Evolutionary conservation across 2,329 filamentous ascomycete genomes (phyloP), one percentile per base, ranked within the genome.

Genomic region (Fusarium palustre): DNA sequence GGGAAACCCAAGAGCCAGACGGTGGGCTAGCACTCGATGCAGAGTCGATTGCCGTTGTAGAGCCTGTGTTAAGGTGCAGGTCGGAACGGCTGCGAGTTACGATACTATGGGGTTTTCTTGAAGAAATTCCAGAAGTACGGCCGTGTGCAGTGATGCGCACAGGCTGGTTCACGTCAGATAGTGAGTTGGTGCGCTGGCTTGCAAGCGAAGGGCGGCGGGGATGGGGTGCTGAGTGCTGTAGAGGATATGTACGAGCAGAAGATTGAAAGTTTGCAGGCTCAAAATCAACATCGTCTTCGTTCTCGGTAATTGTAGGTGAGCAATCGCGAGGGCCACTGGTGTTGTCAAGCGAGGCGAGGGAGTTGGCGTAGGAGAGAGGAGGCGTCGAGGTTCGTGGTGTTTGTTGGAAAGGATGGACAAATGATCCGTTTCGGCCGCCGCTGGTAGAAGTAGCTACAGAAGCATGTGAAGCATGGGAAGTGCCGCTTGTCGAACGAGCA

Each of bases 361-460:
- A 87, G 75, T 86, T 86, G 68, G 86, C 83, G 75, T 88, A 88
- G 25, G 86, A 85, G 64, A 88, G 73, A 11, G 87, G 87, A 52
- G 88, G 87, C 62, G 87, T 89, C 46, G 86, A 85, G 2, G 87
- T 87, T 41, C 86, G 84, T 33, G 88, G 88, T 11, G 82, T 89
- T 78, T 90, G 88, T 75, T 90, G 87, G 69, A 89, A 90, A 28
- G 88, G 88, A 74, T 90, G 88, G 22, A 90, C 83, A 73, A 90
- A 90, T 33, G 82, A 78, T 59, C 82, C 81, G 59, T 79, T 80
- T 59, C 85, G 81, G 55, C 79, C 82, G 69, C 86, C 82, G 71
- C 86, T 89, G 65, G 81, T 84, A 50, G 83, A 84, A 28, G 86
- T 88, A 10, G 85, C 82, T 55, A 87, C 81, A 12, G 87, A 89